phyloP scores from a whole-genome alignment of 2,329 filamentous ascomycete genomes.

The Epicoccum nigrum region DNA sequence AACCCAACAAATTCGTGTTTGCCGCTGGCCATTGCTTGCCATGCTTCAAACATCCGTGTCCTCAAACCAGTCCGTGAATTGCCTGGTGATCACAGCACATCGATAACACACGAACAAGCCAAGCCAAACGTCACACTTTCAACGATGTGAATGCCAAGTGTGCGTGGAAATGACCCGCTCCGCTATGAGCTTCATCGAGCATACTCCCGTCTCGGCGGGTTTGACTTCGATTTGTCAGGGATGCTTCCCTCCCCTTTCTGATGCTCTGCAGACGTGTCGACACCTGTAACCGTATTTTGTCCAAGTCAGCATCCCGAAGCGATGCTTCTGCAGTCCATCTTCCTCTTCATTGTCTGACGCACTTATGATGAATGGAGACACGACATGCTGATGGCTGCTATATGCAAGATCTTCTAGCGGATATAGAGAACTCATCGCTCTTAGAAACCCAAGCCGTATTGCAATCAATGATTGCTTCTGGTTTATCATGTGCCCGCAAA shows the following conservation, averaged over 20 bases:
- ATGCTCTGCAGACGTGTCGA: neutral
- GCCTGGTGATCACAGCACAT: constrained; percentile 13
- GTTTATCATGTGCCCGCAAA: constrained; percentile 7
- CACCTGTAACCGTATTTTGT: neutral
- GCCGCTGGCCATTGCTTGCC: constrained; percentile 5
- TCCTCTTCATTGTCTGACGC: neutral
- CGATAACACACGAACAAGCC: neutral
- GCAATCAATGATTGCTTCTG: neutral
- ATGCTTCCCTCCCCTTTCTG: constrained; percentile 7
- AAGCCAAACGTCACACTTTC: constrained; percentile 7
- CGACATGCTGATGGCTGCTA: constrained; percentile 24
- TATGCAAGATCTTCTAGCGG: constrained; percentile 16
- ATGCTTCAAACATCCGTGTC: constrained; percentile 1
- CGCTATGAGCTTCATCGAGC: constrained; percentile 7
- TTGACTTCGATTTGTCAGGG: constrained; percentile 6
- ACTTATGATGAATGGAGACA: constrained; percentile 1
- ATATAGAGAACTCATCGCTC: constrained; percentile 7
- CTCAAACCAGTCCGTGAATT: constrained; percentile 5
- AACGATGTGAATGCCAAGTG: constrained; percentile 10
- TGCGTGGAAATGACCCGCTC: constrained; percentile 8
- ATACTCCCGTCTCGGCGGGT: constrained; percentile 11
- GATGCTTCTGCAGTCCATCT: no score
- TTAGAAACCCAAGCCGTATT: constrained; percentile 5
- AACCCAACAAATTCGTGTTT: constrained; percentile 2
- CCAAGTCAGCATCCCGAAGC: neutral